Base-by-base conservation (phyloP, 148 eudicot genomes). In the Diospyros lotus region DNA sequence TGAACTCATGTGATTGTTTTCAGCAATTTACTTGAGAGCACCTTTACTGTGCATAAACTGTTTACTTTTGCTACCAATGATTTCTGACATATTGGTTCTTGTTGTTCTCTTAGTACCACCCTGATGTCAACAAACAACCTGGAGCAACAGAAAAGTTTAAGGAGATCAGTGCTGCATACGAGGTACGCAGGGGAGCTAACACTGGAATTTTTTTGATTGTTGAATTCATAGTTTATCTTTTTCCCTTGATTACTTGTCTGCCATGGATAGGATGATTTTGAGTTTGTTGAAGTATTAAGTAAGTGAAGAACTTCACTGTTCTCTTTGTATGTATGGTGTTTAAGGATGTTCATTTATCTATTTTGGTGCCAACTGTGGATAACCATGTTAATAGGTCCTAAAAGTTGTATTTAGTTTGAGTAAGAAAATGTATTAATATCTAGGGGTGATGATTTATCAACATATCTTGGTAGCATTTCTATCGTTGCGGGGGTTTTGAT, bases 121-220 rank as follows among this genome's bases (percentile, higher is more conserved):
- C 98, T 18, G 98, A 95, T 87, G 98, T 92, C 78, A 95, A 95
- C 79, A 95, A 95, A 78, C 90, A 88, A 78, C 97, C 97, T 68
- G 96, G 96, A 67, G 98, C 98, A 74, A 90, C 98, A n/a, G 98
- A 95, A 18, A 95, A 95, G 84, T 95, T 95, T 76, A 95, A 95
- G 86, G 97, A 95, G 90, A 95, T 95, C 70, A 95, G 97, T 82
- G 80, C 89, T 82, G 98, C 98, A 18, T 95, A 95, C 81, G 98
- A 95, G 98, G 98, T 95, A 88, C 80, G 86, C 28, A 71, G 18
- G 44, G 59, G 58, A 58, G 52, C 71, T 46, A 60, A 14, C 55
- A 53, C 48, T 42, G 61, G 1, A 14, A 42, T 10, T 14, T 15
- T 44, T 17, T 50, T 70, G 2, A 51, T 58, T 50, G 17, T 43